Evolutionary conservation across 2,329 filamentous ascomycete genomes (phyloP).

Genomic region (Ascochyta rabiei): DNA sequence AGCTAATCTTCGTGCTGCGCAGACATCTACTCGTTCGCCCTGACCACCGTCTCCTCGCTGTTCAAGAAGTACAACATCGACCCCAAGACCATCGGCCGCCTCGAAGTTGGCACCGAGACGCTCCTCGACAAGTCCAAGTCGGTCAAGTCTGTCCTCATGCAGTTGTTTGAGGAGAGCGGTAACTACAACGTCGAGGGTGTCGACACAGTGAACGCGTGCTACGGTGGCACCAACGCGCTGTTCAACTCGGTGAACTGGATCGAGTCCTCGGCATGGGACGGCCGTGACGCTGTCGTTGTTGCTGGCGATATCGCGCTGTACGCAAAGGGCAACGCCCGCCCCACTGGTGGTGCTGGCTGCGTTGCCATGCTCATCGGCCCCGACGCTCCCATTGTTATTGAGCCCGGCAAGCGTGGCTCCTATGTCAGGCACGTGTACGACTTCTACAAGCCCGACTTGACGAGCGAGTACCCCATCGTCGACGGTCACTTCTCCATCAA

Average conservation of each 20-base stretch:
- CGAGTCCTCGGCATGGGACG: slow-evolving; percentile 61
- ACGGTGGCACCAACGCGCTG: slow-evolving; percentile 60
- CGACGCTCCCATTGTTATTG: slow-evolving; percentile 57
- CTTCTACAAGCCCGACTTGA: slow-evolving; percentile 62
- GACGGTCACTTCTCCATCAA: slow-evolving; percentile 60
- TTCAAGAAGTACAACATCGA: slow-evolving; percentile 60
- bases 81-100: slow-evolving; percentile 57
- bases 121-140: slow-evolving; percentile 63
- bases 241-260: slow-evolving; percentile 62
- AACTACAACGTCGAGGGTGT: slow-evolving; percentile 62
- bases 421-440: slow-evolving; percentile 61
- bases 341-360: slow-evolving; percentile 60
- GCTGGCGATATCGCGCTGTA: slow-evolving; percentile 61
- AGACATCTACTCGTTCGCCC: slow-evolving; percentile 62
- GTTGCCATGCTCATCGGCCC: slow-evolving; percentile 61
- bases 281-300: slow-evolving; percentile 59
- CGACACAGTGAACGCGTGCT: slow-evolving; percentile 61
- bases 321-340: slow-evolving; percentile 60
- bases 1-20: slow-evolving; percentile 23
- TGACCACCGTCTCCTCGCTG: slow-evolving; percentile 59
- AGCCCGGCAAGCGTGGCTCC: slow-evolving; percentile 57
- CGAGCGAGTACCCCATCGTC: slow-evolving; percentile 60
- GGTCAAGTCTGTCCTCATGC: slow-evolving; percentile 61
- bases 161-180: slow-evolving; percentile 57
- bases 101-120: slow-evolving; percentile 62